phyloP scores from a whole-genome alignment of 2,329 filamentous ascomycete genomes.

The Hypoxylon sp. region DNA sequence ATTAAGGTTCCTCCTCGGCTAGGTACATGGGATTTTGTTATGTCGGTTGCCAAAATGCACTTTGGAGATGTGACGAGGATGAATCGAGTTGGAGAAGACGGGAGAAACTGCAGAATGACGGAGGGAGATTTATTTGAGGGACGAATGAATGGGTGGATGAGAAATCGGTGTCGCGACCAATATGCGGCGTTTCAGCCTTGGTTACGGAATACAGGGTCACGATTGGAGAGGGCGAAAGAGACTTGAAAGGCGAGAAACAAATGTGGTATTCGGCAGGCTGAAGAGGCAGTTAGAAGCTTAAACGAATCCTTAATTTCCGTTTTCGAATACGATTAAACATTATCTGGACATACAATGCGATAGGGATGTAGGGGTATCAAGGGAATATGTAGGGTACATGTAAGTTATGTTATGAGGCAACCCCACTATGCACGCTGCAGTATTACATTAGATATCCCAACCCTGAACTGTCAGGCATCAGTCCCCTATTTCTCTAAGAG shows the following conservation, averaged over 20 bases:
- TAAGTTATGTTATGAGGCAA: neutral
- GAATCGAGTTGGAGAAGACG: slow-evolving; percentile 12
- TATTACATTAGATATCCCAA: neutral
- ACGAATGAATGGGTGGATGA: slow-evolving; percentile 23
- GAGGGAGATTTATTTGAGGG: slow-evolving; percentile 22
- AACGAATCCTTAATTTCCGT: slow-evolving; percentile 11
- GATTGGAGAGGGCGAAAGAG: slow-evolving; percentile 7
- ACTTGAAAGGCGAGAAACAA: neutral
- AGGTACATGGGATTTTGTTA: slow-evolving; percentile 7
- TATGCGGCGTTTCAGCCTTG: slow-evolving; percentile 29
- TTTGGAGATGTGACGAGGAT: slow-evolving; percentile 10
- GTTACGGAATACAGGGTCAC: neutral
- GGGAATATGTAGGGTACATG: neutral
- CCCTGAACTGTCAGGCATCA: neutral
- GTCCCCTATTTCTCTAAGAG: neutral
- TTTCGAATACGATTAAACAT: neutral
- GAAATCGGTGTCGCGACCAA: slow-evolving; percentile 13
- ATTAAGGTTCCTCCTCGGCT: slow-evolving; percentile 7
- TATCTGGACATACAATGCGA: neutral
- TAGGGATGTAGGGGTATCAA: neutral
- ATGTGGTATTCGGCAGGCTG: neutral
- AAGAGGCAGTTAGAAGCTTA: neutral
- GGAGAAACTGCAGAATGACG: slow-evolving; percentile 33
- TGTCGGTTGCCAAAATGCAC: slow-evolving; percentile 9
- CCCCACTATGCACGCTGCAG: neutral